Base-by-base conservation (phyloP, 2,329 filamentous ascomycete species). In the Exophiala spinifera region DNA sequence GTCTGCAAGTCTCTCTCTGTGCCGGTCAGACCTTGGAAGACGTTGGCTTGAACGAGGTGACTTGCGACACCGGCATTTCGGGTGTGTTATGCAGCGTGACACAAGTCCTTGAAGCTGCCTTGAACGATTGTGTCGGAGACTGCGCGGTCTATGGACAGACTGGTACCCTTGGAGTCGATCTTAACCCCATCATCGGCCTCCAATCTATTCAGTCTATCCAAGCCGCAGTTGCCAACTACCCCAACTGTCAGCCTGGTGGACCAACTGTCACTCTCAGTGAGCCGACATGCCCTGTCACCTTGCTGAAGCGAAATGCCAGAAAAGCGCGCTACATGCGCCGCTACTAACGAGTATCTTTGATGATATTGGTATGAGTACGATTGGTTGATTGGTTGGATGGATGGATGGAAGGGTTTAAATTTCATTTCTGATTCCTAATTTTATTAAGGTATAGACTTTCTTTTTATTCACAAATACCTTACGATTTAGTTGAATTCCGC, bases 141-240 rank as follows among this genome's bases (percentile, higher is more conserved):
- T 47, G 45, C 20, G 11, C 34, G 45, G 14, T 33, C 17, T 10
- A 19, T 34, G 45, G 45, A 33, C 28, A 20, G 20, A 19, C 45
- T 19, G 45, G 28, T 34, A 28, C 13, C 17, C 15, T 15, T 8
- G 25, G 25, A 10, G 8, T 33, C 45, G 20, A 47, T n/a, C 45
- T 47, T 37, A 28, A 47, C 19, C 15, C 25, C 15, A 13, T 47
- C 5, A 47, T 15, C 10, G 45, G 45, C 13, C 10, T 33, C 15
- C 2, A 33, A 28, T 34, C 23, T n/a, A 47, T 47, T 15, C 45
- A 47, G 21, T 47, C 45, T 21, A 19, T 47, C 19, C 45, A 47
- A 33, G 45, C 45, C 15, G 23, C 15, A 3, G 33, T 47, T 15
- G 19, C 15, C 21, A 17, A 25, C 34, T 48, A 34, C n/a, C 25